Evolutionary conservation across 257 asterid genomes (phyloP).

Genomic region (Solanum virginianum): DNA sequence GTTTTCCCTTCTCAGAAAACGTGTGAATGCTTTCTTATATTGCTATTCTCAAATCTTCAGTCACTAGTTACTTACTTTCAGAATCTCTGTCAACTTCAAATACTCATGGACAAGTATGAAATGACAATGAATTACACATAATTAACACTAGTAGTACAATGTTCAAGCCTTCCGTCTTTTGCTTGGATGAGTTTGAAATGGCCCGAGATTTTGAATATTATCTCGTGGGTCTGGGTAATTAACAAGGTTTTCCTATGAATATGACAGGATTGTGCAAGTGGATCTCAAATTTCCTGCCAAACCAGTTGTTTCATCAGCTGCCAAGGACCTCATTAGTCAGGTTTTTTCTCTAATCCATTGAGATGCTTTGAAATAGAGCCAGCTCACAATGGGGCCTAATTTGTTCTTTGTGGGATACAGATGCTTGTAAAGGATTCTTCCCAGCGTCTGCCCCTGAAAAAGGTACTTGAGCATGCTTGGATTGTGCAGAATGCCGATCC

Average conservation of each 20-base stretch:
- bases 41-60: background rate
- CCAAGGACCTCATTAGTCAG: constrained; percentile 89
- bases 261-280: constrained; percentile 78
- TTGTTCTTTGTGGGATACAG: constrained; percentile 17
- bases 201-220: background rate
- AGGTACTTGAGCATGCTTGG: constrained; percentile 94
- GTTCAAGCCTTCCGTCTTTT: background rate
- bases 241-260: background rate
- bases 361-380: background rate
- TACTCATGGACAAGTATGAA: background rate
- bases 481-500: constrained; percentile 89
- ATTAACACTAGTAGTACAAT: background rate
- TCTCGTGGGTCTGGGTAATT: background rate
- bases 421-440: constrained; percentile 91
- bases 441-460: constrained; percentile 67
- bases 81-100: background rate
- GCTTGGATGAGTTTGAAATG: background rate
- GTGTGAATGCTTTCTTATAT: background rate
- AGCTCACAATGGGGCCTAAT: background rate
- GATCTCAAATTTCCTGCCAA: constrained; percentile 84
- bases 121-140: background rate
- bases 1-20: background rate
- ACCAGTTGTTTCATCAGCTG: constrained; percentile 74
- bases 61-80: background rate
- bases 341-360: constrained; percentile 11